Evolutionary conservation across 1,284 basidiomycete species (phyloP).

Genomic region (Takashimella tepidaria): DNA sequence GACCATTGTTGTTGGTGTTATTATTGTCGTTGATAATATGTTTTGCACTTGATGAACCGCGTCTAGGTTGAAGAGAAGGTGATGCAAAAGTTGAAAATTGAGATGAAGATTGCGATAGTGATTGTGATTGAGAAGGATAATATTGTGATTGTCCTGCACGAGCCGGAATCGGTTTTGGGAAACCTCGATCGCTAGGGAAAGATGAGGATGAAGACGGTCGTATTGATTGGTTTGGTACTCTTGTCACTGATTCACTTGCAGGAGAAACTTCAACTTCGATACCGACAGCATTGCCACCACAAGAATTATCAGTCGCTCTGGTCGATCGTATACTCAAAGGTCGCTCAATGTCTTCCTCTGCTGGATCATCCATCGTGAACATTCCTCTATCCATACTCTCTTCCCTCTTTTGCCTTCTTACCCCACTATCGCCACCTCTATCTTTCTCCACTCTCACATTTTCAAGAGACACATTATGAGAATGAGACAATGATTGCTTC

Average conservation of each 20-base stretch:
- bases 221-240: neutral
- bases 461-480: neutral
- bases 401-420: conserved; percentile 18
- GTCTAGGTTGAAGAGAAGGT: neutral
- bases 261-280: neutral
- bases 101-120: too few species aligned
- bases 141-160: too few species aligned
- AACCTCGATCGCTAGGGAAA: neutral
- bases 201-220: neutral
- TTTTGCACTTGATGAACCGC: conserved; percentile 8
- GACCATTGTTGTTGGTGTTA: conserved; percentile 23
- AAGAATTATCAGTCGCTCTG: neutral
- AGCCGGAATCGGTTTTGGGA: neutral
- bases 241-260: too few species aligned
- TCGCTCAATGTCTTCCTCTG: conserved; percentile 33
- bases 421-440: conserved; percentile 2
- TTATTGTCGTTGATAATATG: too few species aligned
- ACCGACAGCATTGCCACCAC: neutral
- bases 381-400: conserved; percentile 41
- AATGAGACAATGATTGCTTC: neutral
- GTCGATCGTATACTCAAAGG: neutral
- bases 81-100: neutral
- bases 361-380: conserved; percentile 50
- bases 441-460: neutral
- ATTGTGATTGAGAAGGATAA: too few species aligned